These are phyloP conservation scores for Huntiella moniliformis DNA, from an alignment of 2,329 filamentous ascomycete species.

Conservation along the genomic window DNA sequence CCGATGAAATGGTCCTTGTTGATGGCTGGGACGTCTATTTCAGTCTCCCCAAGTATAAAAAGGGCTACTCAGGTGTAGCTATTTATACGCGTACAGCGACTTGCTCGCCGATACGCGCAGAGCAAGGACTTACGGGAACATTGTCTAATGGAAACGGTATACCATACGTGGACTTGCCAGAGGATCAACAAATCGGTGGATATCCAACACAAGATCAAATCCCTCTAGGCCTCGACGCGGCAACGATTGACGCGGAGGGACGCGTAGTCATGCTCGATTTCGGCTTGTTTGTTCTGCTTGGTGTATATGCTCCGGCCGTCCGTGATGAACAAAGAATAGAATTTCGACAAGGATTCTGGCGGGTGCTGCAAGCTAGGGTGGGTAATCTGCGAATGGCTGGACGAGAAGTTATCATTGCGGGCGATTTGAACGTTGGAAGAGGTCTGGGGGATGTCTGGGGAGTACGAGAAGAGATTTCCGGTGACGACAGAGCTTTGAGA, in stretches of 20 bases:
- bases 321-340: conserved; percentile 67
- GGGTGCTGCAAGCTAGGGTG: conserved; percentile 62
- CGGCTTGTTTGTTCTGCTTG: conserved; percentile 81
- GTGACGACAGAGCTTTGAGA: conserved; percentile 46
- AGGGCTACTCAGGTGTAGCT: conserved; percentile 89
- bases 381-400: conserved; percentile 66
- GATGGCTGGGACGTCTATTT: conserved; percentile 95
- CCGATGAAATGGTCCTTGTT: conserved; percentile 88
- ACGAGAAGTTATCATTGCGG: conserved; percentile 69
- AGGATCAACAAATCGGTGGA: conserved; percentile 64
- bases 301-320: conserved; percentile 80
- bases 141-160: conserved; percentile 47
- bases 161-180: conserved; percentile 56
- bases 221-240: conserved; percentile 25
- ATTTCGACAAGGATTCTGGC: conserved; percentile 65
- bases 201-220: conserved; percentile 61
- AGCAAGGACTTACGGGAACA: conserved; percentile 81
- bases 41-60: conserved; percentile 82
- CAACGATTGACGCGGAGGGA: conserved; percentile 55
- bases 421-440: conserved; percentile 68
- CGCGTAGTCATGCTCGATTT: conserved; percentile 85
- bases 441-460: conserved; percentile 59
- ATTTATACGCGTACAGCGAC: conserved; percentile 81
- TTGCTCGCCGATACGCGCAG: conserved; percentile 72
- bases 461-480: conserved; percentile 50